These are phyloP conservation scores for Bolboschoenus planiculmis DNA, from an alignment of 176 grass and related monocot genomes.

Conservation along the genomic window DNA sequence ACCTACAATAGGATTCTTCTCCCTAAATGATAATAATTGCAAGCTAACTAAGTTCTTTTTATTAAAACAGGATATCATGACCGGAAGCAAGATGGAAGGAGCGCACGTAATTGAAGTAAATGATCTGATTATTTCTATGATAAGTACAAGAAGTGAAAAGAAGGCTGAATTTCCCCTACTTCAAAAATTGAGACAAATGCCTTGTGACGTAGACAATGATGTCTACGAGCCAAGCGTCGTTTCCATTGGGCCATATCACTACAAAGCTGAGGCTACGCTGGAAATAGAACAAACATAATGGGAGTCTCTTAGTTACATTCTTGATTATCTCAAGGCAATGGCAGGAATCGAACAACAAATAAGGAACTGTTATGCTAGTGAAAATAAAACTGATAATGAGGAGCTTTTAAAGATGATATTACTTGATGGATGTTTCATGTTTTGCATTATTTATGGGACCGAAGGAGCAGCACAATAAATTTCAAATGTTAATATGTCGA, in stretches of 20 bases:
- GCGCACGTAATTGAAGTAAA: not conserved
- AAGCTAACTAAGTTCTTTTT: too few relatives aligned
- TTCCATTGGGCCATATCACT: not conserved
- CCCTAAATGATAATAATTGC: too few relatives aligned
- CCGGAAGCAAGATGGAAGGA: not conserved
- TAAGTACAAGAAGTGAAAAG: rapidly evolving
- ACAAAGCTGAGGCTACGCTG: not conserved
- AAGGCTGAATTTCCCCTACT: not conserved
- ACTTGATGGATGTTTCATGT: not conserved
- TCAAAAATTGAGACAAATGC: not conserved
- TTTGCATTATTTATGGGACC: not conserved
- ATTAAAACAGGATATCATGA: too few relatives aligned
- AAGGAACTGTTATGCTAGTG: not conserved
- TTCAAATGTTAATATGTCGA: not conserved
- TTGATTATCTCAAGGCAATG: not conserved
- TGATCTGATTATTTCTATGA: not conserved
- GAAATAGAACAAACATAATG: not conserved
- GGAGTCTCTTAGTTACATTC: not conserved
- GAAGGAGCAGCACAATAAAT: not conserved
- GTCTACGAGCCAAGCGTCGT: constrained; percentile 7
- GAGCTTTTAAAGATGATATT: not conserved
- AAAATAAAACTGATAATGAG: not conserved
- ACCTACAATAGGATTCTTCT: too few relatives aligned
- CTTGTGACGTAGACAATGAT: not conserved
- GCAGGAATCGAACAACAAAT: not conserved